Percentiles rank a stretch among this genome's conserved stretches.
Conservation (phyloP, 805 yeast species). For the Monosporozyma unispora region DNA sequence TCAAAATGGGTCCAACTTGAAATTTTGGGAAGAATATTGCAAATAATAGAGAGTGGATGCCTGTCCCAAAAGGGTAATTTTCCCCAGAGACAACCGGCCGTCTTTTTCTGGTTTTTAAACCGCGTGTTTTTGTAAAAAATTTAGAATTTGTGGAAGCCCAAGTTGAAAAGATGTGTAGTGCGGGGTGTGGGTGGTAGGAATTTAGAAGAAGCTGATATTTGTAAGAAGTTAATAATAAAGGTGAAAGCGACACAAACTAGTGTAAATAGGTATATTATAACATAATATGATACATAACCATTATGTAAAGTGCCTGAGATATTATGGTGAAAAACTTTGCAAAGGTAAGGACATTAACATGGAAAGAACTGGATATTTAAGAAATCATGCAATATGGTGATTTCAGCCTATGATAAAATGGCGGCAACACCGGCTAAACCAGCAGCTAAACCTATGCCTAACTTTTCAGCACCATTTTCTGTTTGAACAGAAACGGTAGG, state of each 20-base stretch:
- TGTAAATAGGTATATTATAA: too few species aligned
- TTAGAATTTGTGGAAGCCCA: background rate
- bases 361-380: too few species aligned
- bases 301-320: too few species aligned
- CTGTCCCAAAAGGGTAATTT: background rate
- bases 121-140: background rate
- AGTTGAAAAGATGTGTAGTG: background rate
- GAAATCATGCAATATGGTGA: too few species aligned
- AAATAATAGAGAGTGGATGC: background rate
- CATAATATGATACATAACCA: too few species aligned
- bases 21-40: background rate
- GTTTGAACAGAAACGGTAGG: conserved; percentile 6
- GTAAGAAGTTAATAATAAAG: too few species aligned
- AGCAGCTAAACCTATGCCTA: conserved; percentile 13
- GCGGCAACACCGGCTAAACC: conserved; percentile 26
- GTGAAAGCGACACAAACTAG: too few species aligned
- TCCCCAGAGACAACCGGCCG: background rate
- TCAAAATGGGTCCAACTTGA: background rate
- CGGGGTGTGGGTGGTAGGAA: background rate
- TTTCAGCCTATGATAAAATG: background rate
- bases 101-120: background rate
- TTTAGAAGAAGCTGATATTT: background rate
- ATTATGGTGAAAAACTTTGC: too few species aligned
- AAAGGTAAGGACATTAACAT: too few species aligned
- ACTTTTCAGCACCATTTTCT: background rate